A percentile compares a stretch with the other conserved stretches of the same genome.
Conservation (phyloP, 1,284 basidiomycete genomes). For the Chiua sp. region DNA sequence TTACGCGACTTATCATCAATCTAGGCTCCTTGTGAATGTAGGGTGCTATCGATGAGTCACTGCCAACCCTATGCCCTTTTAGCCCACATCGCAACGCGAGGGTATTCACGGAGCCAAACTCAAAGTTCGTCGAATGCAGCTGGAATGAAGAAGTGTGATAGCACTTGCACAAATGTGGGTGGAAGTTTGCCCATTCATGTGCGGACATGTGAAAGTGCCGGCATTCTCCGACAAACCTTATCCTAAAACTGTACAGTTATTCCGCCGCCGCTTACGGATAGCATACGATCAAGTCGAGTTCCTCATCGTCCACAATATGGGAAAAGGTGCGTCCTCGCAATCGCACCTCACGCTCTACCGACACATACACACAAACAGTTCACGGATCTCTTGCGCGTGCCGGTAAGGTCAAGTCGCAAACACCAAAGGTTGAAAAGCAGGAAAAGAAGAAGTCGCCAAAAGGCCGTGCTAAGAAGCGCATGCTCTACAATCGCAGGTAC, state of each 20-base stretch:
- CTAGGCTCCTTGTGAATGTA: no score
- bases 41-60: no score
- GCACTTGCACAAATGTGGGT: no score
- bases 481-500: conserved; percentile 93
- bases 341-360: background rate
- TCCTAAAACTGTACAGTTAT: conserved; percentile 33
- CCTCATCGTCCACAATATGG: conserved; percentile 60
- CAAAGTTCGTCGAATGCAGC: background rate
- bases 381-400: conserved; percentile 99
- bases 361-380: conserved; percentile 59
- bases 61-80: no score
- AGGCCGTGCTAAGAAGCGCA: conserved; percentile 96
- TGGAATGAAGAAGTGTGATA: no score
- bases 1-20: no score
- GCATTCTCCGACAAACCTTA: background rate
- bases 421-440: conserved; percentile 96
- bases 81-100: no score
- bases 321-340: conserved; percentile 56
- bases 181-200: no score
- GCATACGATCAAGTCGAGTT: conserved; percentile 17
- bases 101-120: background rate
- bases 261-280: conserved; percentile 15
- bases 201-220: background rate
- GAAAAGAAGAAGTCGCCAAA: conserved; percentile 98
- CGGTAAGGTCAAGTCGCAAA: conserved; percentile 99